Evolutionary conservation across 139 green algal genomes (phyloP), one percentile per base, ranked within the genome.

Genomic region (Volvox reticuliferus): DNA sequence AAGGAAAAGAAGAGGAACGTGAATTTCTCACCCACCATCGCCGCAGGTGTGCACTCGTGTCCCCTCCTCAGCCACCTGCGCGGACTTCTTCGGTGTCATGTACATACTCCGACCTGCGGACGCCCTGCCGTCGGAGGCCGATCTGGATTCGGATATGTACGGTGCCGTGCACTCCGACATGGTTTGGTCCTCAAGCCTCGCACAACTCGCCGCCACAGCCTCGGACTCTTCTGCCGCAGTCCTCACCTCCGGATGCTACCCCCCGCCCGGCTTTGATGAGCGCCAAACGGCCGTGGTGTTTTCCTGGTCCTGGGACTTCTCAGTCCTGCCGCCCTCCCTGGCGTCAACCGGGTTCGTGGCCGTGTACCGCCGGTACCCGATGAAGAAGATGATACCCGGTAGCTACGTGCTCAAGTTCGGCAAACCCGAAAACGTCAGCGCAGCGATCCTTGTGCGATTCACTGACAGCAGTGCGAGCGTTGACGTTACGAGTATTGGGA

Each of bases 231-330:
- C 65, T 0, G 13, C 26, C 24, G 26, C 24, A 5, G 26, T 44
- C 19, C 26, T 88, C 9, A 44, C 22, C 5, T 21, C 36, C 6
- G 67, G 18, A 0, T 88, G 83, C 67, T 16, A 36, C 9, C 63
- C 82, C 35, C 83, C 83, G 0, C 83, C 83, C 0, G 24, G 24
- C 36, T 30, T 77, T 28, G 67, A 80, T 12, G 32, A 13, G 1
- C 24, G 32, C 63, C 18, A 16, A 5, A n/a, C 26, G 22, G 22
- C 28, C 17, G 21, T 80, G 26, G 83, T 88, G 12, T 88, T 69
- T n/a, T 80, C 67, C 36, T 88, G 83, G 83, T 67, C 26, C 35
- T 88, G 83, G 83, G 67, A 88, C 36, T 88, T 50, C 33, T 12
- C 24, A 21, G 35, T 5, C 22, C 83, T 88, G 33, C 65, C 83